Conservation (phyloP, 345 rosid genomes). For the Arabis alpina region DNA sequence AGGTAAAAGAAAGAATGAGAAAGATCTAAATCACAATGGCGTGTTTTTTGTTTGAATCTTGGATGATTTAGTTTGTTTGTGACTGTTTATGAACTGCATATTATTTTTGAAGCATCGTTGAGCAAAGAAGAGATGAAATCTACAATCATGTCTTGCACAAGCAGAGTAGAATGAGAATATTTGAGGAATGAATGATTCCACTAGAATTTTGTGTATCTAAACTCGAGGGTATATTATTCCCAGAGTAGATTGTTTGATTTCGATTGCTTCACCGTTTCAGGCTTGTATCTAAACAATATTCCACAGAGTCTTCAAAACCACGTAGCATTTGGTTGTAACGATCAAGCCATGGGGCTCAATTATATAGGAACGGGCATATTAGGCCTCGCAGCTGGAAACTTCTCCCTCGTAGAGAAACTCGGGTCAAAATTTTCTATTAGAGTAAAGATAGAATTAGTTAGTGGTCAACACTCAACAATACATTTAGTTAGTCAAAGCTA, state of each 20-base stretch:
- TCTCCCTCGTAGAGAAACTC: background rate
- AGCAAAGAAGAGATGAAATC: slow-evolving; percentile 86
- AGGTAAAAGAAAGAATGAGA: slow-evolving; percentile 56
- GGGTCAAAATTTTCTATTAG: background rate
- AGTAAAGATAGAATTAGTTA: too few relatives aligned
- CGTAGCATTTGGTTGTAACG: background rate
- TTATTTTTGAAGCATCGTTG: slow-evolving; percentile 74
- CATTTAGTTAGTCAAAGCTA: too few relatives aligned
- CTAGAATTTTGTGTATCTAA: too few relatives aligned
- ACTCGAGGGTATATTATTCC: too few relatives aligned
- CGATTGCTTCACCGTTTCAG: too few relatives aligned
- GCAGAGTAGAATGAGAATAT: slow-evolving; percentile 55
- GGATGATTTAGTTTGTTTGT: background rate
- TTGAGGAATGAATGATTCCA: slow-evolving; percentile 37
- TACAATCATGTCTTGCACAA: slow-evolving; percentile 74
- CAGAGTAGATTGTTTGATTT: too few relatives aligned
- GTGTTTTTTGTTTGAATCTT: background rate
- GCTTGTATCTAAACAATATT: too few relatives aligned
- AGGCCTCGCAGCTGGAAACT: background rate
- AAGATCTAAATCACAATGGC: background rate
- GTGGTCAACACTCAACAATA: too few relatives aligned
- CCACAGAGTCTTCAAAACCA: too few relatives aligned
- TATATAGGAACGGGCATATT: background rate
- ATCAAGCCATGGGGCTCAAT: background rate
- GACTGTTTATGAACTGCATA: slow-evolving; percentile 45